Conservation (phyloP, 306 rosid species). For the Delonix regia region DNA sequence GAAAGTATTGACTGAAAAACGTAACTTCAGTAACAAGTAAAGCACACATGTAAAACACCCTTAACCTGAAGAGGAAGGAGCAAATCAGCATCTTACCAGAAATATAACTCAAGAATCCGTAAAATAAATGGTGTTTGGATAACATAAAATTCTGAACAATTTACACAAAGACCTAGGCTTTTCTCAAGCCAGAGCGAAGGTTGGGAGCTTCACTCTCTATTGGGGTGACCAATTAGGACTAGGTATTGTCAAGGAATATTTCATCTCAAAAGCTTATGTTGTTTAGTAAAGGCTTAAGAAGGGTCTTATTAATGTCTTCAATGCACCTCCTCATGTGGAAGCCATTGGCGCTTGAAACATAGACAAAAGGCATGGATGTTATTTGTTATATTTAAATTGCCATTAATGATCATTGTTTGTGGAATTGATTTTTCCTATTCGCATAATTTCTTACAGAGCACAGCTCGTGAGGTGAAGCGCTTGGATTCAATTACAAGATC, state of each 20-base stretch:
- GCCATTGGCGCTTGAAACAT: background rate
- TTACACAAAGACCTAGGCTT: background rate
- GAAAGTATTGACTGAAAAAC: too few relatives aligned
- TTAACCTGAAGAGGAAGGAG: too few relatives aligned
- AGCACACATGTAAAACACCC: too few relatives aligned
- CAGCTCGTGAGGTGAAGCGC: constrained; percentile 84
- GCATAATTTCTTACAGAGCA: constrained; percentile 54
- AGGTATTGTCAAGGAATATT: background rate
- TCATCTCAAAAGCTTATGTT: background rate
- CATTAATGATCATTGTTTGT: constrained; percentile 17
- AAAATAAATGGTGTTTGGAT: background rate
- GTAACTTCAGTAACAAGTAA: too few relatives aligned
- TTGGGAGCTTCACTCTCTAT: background rate
- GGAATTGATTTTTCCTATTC: constrained; percentile 17
- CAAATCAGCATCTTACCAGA: too few relatives aligned
- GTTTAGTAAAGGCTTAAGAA: background rate
- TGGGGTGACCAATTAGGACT: background rate
- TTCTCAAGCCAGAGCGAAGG: constrained; percentile 1
- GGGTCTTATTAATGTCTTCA: background rate
- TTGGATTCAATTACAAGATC: constrained; percentile 86
- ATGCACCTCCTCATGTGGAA: background rate
- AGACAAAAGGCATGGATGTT: background rate
- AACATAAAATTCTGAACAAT: background rate
- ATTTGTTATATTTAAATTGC: background rate
- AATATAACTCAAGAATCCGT: background rate